These are phyloP conservation scores for Elaeis guineensis DNA, from an alignment of 176 grass and related monocot genomes.

Conservation along the genomic window DNA sequence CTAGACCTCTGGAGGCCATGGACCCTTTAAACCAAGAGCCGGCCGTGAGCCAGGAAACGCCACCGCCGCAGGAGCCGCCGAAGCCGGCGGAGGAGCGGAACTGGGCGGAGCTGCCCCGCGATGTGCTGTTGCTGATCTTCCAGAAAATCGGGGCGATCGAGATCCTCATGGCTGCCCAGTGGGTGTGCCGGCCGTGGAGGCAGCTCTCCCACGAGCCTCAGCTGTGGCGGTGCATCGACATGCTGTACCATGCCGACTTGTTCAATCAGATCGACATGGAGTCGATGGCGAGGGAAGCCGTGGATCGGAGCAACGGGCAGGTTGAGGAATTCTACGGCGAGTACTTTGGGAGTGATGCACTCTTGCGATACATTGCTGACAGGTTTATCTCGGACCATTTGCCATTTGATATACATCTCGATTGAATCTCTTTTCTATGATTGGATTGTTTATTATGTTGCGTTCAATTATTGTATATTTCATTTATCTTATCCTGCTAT, in stretches of 20 bases:
- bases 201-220: constrained; percentile 5
- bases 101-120: constrained; percentile 12
- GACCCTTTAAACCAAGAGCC: too few species aligned
- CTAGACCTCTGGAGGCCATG: too few species aligned
- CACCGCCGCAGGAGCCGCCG: too few species aligned
- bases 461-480: too few species aligned
- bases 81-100: neutral
- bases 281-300: constrained; percentile 10
- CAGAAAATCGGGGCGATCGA: constrained; percentile 7
- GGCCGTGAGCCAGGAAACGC: too few species aligned
- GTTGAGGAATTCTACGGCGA: constrained; percentile 14
- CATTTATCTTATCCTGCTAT: too few species aligned
- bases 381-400: constrained; percentile 2
- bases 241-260: neutral
- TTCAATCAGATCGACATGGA: neutral
- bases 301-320: constrained; percentile 1
- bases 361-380: constrained; percentile 18
- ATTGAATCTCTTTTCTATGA: too few species aligned
- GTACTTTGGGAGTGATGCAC: constrained; percentile 3
- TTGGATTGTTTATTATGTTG: too few species aligned
- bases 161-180: neutral
- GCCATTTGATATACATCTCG: too few species aligned
- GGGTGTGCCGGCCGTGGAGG: constrained; percentile 12
- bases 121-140: constrained; percentile 10
- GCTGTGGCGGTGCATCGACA: constrained; percentile 15